phyloP scores from a whole-genome alignment of 1,139 yeast species.

The Pichia sp. region DNA sequence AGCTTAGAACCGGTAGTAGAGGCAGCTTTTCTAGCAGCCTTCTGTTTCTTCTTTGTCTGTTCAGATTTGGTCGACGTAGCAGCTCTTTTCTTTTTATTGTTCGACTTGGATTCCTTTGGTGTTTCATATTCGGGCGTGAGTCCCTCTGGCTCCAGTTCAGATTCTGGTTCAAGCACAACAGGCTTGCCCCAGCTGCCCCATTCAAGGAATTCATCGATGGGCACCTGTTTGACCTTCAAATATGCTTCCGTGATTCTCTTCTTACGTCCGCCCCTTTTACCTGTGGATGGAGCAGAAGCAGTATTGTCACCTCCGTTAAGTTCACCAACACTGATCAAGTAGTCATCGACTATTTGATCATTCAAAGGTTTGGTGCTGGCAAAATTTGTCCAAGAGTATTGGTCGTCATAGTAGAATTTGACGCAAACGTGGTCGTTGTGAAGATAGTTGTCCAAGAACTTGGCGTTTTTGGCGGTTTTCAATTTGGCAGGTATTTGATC shows the following conservation, averaged over 20 bases:
- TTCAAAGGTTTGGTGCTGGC: constrained; percentile 39
- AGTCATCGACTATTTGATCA: constrained; percentile 22
- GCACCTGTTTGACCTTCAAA: constrained; percentile 27
- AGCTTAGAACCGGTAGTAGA: neutral
- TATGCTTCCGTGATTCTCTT: constrained; percentile 29
- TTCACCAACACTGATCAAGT: constrained; percentile 27
- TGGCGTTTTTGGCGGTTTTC: constrained; percentile 43
- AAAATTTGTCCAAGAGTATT: constrained; percentile 55
- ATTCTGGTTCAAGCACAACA: constrained; percentile 15
- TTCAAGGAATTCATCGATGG: constrained; percentile 23
- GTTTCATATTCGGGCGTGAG: constrained; percentile 3
- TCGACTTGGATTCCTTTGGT: constrained; percentile 8
- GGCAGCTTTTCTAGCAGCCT: neutral
- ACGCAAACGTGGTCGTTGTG: constrained; percentile 36
- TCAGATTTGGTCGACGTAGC: neutral
- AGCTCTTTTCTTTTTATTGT: neutral
- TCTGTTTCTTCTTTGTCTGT: neutral
- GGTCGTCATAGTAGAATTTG: constrained; percentile 61
- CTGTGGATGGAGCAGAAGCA: neutral
- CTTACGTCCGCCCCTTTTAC: constrained; percentile 17
- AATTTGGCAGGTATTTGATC: constrained; percentile 53
- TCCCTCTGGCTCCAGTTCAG: constrained; percentile 8
- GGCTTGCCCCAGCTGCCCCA: constrained; percentile 32
- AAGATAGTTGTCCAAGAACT: constrained; percentile 18
- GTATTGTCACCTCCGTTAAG: neutral